Percentiles rank a stretch among this genome's conserved stretches.
Conservation (phyloP, 208 protist species). For the Leishmania guyanensis region DNA sequence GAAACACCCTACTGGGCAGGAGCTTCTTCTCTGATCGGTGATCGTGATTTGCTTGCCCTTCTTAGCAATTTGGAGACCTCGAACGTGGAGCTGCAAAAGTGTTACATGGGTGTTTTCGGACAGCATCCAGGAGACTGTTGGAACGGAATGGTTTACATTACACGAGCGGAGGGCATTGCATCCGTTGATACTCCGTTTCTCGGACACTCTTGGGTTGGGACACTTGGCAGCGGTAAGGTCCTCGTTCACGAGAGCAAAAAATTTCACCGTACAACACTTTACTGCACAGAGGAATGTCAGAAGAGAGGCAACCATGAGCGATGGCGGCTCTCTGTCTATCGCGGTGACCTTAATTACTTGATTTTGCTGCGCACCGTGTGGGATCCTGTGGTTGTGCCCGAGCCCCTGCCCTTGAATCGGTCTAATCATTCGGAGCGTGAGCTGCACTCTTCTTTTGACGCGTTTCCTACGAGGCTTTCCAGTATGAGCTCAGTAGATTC, state of each 20-base stretch:
- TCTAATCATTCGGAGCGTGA: conserved; percentile 54
- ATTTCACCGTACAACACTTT: conserved; percentile 59
- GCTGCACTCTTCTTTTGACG: conserved; percentile 48
- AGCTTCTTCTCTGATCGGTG: conserved; percentile 45
- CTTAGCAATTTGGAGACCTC: conserved; percentile 55
- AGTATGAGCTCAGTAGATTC: conserved; percentile 40
- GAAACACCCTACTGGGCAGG: conserved; percentile 83
- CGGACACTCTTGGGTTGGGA: conserved; percentile 70
- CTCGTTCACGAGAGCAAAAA: conserved; percentile 58
- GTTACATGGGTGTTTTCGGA: conserved; percentile 68
- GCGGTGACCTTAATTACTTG: conserved; percentile 40
- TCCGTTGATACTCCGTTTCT: conserved; percentile 52
- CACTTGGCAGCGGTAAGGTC: conserved; percentile 49
- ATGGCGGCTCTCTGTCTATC: conserved; percentile 71
- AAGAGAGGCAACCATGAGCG: conserved; percentile 47
- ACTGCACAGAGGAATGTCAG: conserved; percentile 79
- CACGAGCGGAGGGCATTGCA: conserved; percentile 40
- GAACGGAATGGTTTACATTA: conserved; percentile 83
- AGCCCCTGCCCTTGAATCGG: conserved; percentile 50
- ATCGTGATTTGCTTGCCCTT: conserved; percentile 60
- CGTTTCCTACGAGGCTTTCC: conserved; percentile 38
- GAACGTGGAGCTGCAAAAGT: conserved; percentile 73
- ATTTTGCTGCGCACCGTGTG: conserved; percentile 62
- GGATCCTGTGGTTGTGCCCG: conserved; percentile 74
- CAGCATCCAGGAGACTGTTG: conserved; percentile 61